Evolutionary conservation across 108 stramenopile species (phyloP), one percentile per base, ranked within the genome.

Genomic region (Cyclostephanos tholiformis): DNA sequence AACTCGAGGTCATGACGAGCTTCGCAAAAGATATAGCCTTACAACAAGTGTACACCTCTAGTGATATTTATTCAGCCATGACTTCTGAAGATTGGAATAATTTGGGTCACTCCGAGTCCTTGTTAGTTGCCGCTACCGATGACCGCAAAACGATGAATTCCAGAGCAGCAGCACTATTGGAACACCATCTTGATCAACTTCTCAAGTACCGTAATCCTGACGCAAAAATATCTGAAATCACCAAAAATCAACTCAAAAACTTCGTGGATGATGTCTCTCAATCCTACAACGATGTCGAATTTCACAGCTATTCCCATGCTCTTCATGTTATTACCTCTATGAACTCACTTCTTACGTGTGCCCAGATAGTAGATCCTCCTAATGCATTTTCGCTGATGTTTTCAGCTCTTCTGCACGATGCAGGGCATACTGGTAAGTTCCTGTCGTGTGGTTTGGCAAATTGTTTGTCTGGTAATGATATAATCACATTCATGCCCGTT

Each of bases 391-490:
- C 79, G 8, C 57, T 79, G 23, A 69, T 83, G 7, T 83, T 86
- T 46, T 52, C 82, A 13, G 77, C 78, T 25, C 64, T 86, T 25
- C 77, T 86, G 43, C 85, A 86, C 35, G 85, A 86, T 53, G 79
- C 69, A 4, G 85, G 76, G 0, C 85, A 86, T 58, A 83, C 82
- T 14, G 83, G 82, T 56, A 36, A 68, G 52, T 41, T 65, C 10
- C 17, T 25, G 43, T 38, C 5, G 4, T 39, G 44, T 25, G 12
- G 39, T 64, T 38, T 36, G 41, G 30, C 30, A 3, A 20, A 32
- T 32, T 64, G 0, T 39, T 13, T 64, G 4, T 17, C 9, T 4
- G 12, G 44, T 46, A 46, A 1, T 46, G 13, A 46, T 16, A 46
- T 46, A 17, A 46, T 41, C 44, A 46, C 44, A 27, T 26, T 23